A percentile compares a stretch with the other conserved stretches of the same genome.
These are phyloP conservation scores for Zymoseptoria pseudotritici DNA, from an alignment of 2,329 filamentous ascomycete genomes.

Conservation along the genomic window DNA sequence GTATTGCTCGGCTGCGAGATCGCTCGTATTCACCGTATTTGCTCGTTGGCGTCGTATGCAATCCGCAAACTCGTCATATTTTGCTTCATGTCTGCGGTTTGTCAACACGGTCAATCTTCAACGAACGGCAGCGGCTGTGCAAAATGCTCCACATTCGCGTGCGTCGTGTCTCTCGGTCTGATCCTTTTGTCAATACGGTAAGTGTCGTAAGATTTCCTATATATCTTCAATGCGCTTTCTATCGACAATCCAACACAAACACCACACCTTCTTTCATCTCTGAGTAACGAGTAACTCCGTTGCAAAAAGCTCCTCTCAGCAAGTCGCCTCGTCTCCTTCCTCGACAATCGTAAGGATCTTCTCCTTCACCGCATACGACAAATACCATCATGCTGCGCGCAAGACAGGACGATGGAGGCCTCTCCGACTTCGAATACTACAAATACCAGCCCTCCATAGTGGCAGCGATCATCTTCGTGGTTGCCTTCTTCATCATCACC, in stretches of 20 bases:
- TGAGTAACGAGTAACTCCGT: background rate
- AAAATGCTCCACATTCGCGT: background rate
- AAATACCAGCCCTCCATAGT: constrained; percentile 5
- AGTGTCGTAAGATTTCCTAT: background rate
- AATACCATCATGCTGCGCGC: background rate
- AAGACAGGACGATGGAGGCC: background rate
- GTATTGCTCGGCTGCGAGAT: background rate
- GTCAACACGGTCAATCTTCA: background rate
- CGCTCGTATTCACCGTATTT: background rate
- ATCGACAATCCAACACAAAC: background rate
- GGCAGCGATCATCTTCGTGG: constrained; percentile 24
- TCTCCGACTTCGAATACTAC: constrained; percentile 8
- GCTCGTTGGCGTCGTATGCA: background rate
- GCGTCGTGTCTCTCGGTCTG: background rate
- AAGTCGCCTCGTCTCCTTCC: background rate
- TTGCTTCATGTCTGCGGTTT: background rate
- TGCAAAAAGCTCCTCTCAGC: too few relatives aligned
- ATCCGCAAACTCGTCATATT: background rate
- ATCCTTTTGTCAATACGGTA: background rate
- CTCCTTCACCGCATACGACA: background rate
- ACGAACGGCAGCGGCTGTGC: background rate
- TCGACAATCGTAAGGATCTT: background rate
- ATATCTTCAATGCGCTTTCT: background rate
- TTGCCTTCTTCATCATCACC: constrained; percentile 26
- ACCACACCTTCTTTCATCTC: background rate